phyloP scores from a whole-genome alignment of 1,284 basidiomycete species.

The Sanguinoderma infundibulare region DNA sequence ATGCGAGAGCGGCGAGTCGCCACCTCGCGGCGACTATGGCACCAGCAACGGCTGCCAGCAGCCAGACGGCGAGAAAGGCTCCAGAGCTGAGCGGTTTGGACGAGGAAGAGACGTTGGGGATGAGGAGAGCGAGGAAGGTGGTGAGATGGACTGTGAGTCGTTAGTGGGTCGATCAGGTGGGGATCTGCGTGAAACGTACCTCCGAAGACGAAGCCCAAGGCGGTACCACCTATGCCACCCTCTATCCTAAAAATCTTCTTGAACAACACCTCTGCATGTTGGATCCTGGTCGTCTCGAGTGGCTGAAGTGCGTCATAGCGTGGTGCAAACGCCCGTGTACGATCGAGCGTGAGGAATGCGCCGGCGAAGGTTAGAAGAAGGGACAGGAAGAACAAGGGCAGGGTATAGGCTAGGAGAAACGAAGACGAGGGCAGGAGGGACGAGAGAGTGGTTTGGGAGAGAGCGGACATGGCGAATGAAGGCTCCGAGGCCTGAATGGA shows the following conservation, averaged over 20 bases:
- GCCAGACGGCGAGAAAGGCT: slow-evolving; percentile 63
- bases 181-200: slow-evolving; percentile 41
- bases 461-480: slow-evolving; percentile 22
- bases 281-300: slow-evolving; percentile 39
- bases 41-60: slow-evolving; percentile 52
- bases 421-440: slow-evolving; percentile 29
- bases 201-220: slow-evolving; percentile 62
- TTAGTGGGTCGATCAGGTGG: not conserved
- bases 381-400: slow-evolving; percentile 59
- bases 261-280: slow-evolving; percentile 31
- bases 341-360: slow-evolving; percentile 69
- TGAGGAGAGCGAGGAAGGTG: slow-evolving; percentile 62
- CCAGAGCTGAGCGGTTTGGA: slow-evolving; percentile 48
- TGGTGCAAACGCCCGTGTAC: slow-evolving; percentile 62
- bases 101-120: slow-evolving; percentile 50
- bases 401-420: slow-evolving; percentile 51
- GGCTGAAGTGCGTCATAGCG: slow-evolving; percentile 32
- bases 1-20: slow-evolving; percentile 48
- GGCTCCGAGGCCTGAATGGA: not conserved
- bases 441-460: slow-evolving; percentile 25
- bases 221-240: slow-evolving; percentile 66
- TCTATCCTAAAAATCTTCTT: slow-evolving; percentile 46
- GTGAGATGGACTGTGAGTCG: slow-evolving; percentile 53
- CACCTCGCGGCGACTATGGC: slow-evolving; percentile 55
- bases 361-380: slow-evolving; percentile 61